Conservation (phyloP, 73 alveolate genomes). For the Symbiodinium pilosum region DNA sequence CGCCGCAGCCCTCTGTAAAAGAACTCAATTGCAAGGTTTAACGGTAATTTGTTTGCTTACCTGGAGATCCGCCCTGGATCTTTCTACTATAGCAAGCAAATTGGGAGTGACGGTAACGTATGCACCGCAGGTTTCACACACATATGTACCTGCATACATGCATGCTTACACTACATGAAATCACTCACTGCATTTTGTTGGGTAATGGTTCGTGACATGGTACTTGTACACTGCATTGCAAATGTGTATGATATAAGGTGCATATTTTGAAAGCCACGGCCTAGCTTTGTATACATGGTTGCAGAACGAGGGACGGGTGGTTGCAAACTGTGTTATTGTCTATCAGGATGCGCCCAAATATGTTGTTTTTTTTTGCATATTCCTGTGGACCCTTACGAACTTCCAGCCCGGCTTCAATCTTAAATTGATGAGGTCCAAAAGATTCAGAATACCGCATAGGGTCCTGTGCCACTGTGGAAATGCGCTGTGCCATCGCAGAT, state of each 20-base stretch:
- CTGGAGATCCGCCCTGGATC: too few relatives aligned
- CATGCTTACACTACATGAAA: background rate
- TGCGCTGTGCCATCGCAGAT: background rate
- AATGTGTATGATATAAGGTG: background rate
- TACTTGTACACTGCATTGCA: background rate
- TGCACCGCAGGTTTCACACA: background rate
- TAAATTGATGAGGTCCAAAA: background rate
- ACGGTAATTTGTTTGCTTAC: too few relatives aligned
- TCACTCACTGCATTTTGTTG: background rate
- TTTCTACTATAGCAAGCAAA: background rate
- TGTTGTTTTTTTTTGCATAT: background rate
- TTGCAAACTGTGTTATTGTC: background rate
- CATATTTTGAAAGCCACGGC: background rate
- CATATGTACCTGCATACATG: background rate
- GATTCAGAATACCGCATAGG: background rate
- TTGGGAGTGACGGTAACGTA: background rate
- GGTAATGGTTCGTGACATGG: background rate
- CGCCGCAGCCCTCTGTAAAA: too few relatives aligned
- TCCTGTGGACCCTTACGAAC: background rate
- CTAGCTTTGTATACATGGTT: background rate
- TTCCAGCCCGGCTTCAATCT: background rate
- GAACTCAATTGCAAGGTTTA: too few relatives aligned
- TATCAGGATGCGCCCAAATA: background rate
- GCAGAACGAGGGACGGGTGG: background rate
- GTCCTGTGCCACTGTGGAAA: background rate